Percentiles rank a stretch among this genome's conserved stretches.
Conservation (phyloP, 164 flowering plant species). For the Platanus orientalis region DNA sequence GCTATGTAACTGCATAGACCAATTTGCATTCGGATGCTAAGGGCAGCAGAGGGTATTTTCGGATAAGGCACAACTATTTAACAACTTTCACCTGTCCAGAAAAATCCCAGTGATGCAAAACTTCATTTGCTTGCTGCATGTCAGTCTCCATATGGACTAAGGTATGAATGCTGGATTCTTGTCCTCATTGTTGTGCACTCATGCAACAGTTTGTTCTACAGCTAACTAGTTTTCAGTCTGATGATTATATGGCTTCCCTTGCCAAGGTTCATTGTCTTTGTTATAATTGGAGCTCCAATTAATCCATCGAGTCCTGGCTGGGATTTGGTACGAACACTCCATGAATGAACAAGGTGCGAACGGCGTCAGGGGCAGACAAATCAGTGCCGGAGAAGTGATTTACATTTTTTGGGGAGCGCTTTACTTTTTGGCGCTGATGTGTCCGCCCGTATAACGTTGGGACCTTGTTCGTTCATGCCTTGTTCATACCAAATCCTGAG, state of each 20-base stretch:
- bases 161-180: conserved; percentile 26
- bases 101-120: conserved; percentile 50
- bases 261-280: conserved; percentile 78
- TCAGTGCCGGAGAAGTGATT: too few relatives aligned
- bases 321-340: too few relatives aligned
- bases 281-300: conserved; percentile 51
- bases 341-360: too few relatives aligned
- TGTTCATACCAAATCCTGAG: too few relatives aligned
- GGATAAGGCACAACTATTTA: background rate
- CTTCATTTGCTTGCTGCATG: conserved; percentile 52
- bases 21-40: background rate
- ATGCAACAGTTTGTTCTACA: background rate
- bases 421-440: too few relatives aligned
- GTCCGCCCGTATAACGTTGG: too few relatives aligned
- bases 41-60: background rate
- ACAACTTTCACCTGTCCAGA: conserved; percentile 36
- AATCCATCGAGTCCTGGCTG: background rate
- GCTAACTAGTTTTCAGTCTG: conserved; percentile 24
- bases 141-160: conserved; percentile 65
- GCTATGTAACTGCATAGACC: background rate
- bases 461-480: too few relatives aligned
- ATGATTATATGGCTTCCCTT: conserved; percentile 88
- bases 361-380: too few relatives aligned
- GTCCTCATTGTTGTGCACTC: background rate
- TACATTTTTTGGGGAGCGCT: too few relatives aligned